Evolutionary conservation across 768 basidiomycete genomes (phyloP).

Genomic region (Termitomyces sp.): DNA sequence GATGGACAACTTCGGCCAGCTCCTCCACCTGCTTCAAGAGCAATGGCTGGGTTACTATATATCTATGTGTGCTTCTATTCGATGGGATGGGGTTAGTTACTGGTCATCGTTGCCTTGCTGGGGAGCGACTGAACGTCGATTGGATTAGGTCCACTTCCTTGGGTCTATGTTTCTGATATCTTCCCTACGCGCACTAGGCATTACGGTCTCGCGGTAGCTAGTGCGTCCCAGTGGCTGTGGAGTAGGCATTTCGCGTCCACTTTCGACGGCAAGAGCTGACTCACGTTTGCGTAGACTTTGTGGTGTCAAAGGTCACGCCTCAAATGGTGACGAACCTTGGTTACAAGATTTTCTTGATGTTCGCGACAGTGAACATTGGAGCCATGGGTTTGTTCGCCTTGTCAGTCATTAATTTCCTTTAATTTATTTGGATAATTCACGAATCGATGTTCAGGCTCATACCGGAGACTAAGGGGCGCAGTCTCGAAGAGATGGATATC

Average conservation of each 20-base stretch:
- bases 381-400: constrained; percentile 65
- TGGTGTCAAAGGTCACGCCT: constrained; percentile 68
- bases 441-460: constrained; percentile 31
- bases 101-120: not conserved
- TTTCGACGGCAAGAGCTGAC: not conserved
- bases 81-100: constrained; percentile 67
- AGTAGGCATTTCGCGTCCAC: constrained; percentile 30
- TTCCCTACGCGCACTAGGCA: constrained; percentile 83
- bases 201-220: constrained; percentile 72
- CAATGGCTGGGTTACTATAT: constrained; percentile 84
- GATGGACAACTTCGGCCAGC: constrained; percentile 11
- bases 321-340: constrained; percentile 54
- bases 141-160: constrained; percentile 65
- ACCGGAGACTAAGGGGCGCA: constrained; percentile 58
- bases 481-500: constrained; percentile 50
- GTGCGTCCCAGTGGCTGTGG: constrained; percentile 80
- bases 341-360: constrained; percentile 75
- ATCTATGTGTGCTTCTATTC: constrained; percentile 87
- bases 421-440: not conserved
- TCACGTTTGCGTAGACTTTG: constrained; percentile 46
- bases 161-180: constrained; percentile 76
- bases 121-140: constrained; percentile 29
- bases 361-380: constrained; percentile 65
- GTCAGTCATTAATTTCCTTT: constrained; percentile 26
- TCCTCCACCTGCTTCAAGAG: constrained; percentile 57